Percentiles rank a stretch among this genome's conserved stretches.
phyloP scores from a whole-genome alignment of 805 yeast species.

The Lipomyces oligophaga region DNA sequence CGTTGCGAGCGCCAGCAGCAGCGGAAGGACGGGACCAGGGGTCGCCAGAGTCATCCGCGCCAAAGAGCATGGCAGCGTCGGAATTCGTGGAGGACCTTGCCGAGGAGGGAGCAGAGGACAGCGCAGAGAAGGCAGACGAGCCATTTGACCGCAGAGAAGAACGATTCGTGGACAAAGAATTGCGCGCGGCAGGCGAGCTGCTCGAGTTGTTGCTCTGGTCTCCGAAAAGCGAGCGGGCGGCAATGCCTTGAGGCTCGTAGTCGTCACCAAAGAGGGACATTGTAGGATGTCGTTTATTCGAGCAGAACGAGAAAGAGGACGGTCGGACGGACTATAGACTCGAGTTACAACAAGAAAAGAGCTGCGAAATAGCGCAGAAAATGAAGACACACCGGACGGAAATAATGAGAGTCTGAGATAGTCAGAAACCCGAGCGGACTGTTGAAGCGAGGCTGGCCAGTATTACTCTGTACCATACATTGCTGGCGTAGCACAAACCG shows the following conservation, averaged over 20 bases:
- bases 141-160: constrained; percentile 3
- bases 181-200: constrained; percentile 11
- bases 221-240: constrained; percentile 18
- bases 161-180: background rate
- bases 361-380: too few relatives aligned
- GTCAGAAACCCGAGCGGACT: too few relatives aligned
- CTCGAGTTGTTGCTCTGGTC: too few relatives aligned
- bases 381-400: too few relatives aligned
- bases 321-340: background rate
- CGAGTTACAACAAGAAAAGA: background rate
- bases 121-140: constrained; percentile 15
- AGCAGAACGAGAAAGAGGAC: background rate
- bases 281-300: background rate
- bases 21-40: constrained; percentile 10
- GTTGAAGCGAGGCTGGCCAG: too few relatives aligned
- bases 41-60: constrained; percentile 8
- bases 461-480: too few relatives aligned
- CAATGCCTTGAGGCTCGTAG: constrained; percentile 22
- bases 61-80: constrained; percentile 15
- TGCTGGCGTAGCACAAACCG: too few relatives aligned
- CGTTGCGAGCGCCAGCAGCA: constrained; percentile 6
- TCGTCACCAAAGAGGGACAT: constrained; percentile 32
- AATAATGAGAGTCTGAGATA: too few relatives aligned
- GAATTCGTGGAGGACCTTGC: background rate
- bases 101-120: background rate